Base-by-base conservation (phyloP, 1,284 basidiomycete species). In the Albatrellus sp. region DNA sequence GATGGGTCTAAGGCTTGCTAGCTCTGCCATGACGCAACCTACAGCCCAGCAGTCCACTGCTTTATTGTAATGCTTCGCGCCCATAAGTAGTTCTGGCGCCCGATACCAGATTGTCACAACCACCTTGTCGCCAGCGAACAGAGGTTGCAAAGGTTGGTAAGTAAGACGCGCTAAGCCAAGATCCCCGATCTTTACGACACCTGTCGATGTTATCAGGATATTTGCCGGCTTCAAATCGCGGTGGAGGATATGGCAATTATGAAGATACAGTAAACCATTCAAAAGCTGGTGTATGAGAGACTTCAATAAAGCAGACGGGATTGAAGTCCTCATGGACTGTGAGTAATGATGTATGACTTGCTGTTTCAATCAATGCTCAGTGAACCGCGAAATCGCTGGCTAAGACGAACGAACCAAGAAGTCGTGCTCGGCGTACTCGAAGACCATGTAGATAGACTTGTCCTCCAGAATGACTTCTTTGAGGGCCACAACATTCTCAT, bases 51-150 rank as follows among this genome's bases (percentile, higher is more conserved):
- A 80, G 56, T 96, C 91, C 37, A 98, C 83, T 1, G 92, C 89
- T 49, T 90, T 90, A 45, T 93, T 93, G 62, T 98, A 98, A 61
- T 98, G 94, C 49, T 92, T 88, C 2, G 93, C 90, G 11, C 94
- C 94, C 59, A 98, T 73, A 8, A 98, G 73, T 2, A 98, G 75
- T 60, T 98, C 94, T 0, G 94, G 94, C 2, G 92, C 90, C 39
- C 94, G 84, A 57, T 98, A 98, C 94, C 94, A 98, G 55, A 98
- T 98, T 0, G 96, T 98, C 2, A 99, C 96, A 31, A 99, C 96
- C 10, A 99, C 93, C 60, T 98, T 98, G 67, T 98, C 94, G 16
- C 90, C 90, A 1, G 79, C 76, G 60, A 89, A 80, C 1, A 96
- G 69, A 0, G 88, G 82, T 56, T 92, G 88, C 0, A 96, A 68